phyloP scores from a whole-genome alignment of 2,329 filamentous ascomycete genomes.

The Trichoderma arundinaceum region DNA sequence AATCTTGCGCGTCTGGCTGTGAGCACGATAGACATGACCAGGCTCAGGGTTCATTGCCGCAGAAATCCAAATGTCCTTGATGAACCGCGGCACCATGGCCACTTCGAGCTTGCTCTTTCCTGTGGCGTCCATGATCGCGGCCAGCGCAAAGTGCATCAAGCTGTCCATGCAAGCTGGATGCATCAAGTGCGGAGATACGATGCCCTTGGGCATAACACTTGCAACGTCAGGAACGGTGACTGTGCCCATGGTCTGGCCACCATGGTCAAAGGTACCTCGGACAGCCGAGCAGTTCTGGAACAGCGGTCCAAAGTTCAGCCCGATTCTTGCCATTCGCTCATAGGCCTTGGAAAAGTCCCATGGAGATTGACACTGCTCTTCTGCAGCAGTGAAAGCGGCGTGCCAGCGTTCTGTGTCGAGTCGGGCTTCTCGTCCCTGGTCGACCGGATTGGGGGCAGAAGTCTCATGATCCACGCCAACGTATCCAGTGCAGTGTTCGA shows the following conservation, averaged over 20 bases:
- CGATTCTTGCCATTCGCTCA: slow-evolving; percentile 28
- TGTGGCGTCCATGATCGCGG: slow-evolving; percentile 14
- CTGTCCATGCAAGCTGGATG: slow-evolving; percentile 34
- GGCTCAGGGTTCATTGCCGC: slow-evolving; percentile 12
- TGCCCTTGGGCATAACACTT: slow-evolving; percentile 32
- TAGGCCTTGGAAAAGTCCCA: slow-evolving; percentile 22
- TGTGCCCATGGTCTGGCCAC: slow-evolving; percentile 11
- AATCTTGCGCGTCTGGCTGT: slow-evolving; percentile 7
- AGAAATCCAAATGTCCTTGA: slow-evolving; percentile 26
- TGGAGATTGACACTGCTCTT: slow-evolving; percentile 10
- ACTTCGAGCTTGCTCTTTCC: slow-evolving; percentile 10
- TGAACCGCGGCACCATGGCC: slow-evolving; percentile 26
- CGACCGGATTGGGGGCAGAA: slow-evolving; percentile 21
- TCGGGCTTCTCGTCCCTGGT: slow-evolving; percentile 14
- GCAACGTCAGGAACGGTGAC: slow-evolving; percentile 29
- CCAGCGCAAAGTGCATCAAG: slow-evolving; percentile 24
- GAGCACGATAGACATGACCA: slow-evolving; percentile 16
- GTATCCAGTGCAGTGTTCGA: slow-evolving; percentile 32
- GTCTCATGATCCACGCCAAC: slow-evolving; percentile 21
- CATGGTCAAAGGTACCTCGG: slow-evolving; percentile 2
- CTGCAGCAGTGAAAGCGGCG: slow-evolving; percentile 3
- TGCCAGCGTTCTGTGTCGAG: slow-evolving; percentile 12
- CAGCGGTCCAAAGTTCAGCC: slow-evolving; percentile 29
- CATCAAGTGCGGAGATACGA: slow-evolving; percentile 30
- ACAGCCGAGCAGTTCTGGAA: slow-evolving; percentile 30